Evolutionary conservation across 176 grass and related monocot genomes (phyloP).

Genomic region (Luzula sylvatica): DNA sequence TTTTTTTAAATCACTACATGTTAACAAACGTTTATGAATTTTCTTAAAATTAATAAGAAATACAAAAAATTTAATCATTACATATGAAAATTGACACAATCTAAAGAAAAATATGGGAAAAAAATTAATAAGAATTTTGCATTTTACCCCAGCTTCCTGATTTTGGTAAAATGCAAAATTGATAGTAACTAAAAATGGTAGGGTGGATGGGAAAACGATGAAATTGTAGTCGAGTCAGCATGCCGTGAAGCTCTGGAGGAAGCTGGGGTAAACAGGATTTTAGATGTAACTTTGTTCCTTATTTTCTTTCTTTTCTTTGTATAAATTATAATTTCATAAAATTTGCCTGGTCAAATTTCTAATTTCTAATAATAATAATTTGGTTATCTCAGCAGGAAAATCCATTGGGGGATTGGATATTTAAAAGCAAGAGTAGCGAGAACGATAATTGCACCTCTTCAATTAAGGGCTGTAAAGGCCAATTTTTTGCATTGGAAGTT

Average conservation of each 20-base stretch:
- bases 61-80: too few relatives aligned
- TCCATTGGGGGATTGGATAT: slow-evolving; percentile 48
- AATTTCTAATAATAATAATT: too few relatives aligned
- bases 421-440: slow-evolving; percentile 68
- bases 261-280: slow-evolving; percentile 64
- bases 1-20: too few relatives aligned
- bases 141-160: too few relatives aligned
- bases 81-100: too few relatives aligned
- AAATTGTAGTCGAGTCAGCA: slow-evolving; percentile 54
- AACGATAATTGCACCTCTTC: slow-evolving; percentile 39
- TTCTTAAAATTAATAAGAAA: too few relatives aligned
- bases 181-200: too few relatives aligned
- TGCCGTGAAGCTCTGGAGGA: slow-evolving; percentile 73
- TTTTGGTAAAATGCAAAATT: too few relatives aligned
- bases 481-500: slow-evolving; percentile 54
- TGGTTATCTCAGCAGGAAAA: neutral
- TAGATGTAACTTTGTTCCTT: slow-evolving; percentile 36
- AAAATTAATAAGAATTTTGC: too few relatives aligned
- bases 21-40: too few relatives aligned
- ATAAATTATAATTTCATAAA: neutral
- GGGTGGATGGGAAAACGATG: slow-evolving; percentile 86
- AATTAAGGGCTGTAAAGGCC: slow-evolving; percentile 53
- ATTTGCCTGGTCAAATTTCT: too few relatives aligned
- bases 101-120: too few relatives aligned
- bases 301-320: neutral